A percentile compares a stretch with the other conserved stretches of the same genome.
Evolutionary conservation across 306 rosid species (phyloP).

Genomic region (Erythrophleum fordii): DNA sequence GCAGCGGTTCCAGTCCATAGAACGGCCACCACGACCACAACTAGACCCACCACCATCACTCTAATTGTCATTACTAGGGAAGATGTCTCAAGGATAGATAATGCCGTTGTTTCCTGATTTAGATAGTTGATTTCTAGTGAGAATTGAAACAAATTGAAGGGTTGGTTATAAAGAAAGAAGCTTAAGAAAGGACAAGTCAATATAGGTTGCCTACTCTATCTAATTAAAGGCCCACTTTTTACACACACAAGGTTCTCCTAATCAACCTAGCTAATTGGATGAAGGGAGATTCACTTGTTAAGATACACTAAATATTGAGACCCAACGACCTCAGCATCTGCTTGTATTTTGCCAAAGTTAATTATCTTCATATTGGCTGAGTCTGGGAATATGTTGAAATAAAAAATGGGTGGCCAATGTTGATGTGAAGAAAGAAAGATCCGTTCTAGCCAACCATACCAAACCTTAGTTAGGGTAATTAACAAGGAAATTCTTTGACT

Average conservation of each 20-base stretch:
- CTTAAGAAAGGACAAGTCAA: constrained; percentile 35
- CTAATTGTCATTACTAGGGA: constrained; percentile 40
- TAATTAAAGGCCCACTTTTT: not conserved
- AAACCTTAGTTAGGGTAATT: not conserved
- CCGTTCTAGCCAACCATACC: constrained; percentile 46
- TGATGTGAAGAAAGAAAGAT: not conserved
- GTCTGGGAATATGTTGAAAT: no score
- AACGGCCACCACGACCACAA: constrained; percentile 35
- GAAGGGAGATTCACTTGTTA: not conserved
- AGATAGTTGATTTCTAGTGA: not conserved
- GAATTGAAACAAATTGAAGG: not conserved
- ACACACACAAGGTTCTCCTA: not conserved
- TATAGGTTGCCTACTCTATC: constrained; percentile 61
- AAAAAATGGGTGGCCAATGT: no score
- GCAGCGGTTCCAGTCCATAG: constrained; percentile 47
- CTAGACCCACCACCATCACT: constrained; percentile 39
- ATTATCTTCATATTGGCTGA: not conserved
- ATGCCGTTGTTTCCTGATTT: not conserved
- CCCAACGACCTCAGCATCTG: not conserved
- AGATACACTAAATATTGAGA: not conserved
- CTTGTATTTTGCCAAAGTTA: not conserved
- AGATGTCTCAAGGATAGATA: not conserved
- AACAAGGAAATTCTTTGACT: constrained; percentile 23
- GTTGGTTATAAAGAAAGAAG: constrained; percentile 32
- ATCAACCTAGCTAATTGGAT: not conserved